Evolutionary conservation across 179 eudicot species (phyloP).

Genomic region (Amaranthus tricolor): DNA sequence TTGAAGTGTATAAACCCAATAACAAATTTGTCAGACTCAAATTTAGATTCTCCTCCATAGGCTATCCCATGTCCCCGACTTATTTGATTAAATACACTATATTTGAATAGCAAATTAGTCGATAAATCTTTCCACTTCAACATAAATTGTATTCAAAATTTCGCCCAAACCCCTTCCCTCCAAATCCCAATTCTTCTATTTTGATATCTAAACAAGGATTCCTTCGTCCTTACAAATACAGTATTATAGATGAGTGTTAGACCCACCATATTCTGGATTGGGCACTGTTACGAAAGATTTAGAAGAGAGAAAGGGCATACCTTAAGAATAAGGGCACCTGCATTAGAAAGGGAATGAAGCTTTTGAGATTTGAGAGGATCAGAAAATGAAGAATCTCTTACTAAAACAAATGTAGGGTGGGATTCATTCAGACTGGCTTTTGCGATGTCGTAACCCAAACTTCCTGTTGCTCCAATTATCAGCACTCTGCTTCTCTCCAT

Average conservation of each 20-base stretch:
- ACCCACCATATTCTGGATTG: background rate
- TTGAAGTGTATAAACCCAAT: too few species aligned
- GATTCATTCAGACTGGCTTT: slow-evolving; percentile 54
- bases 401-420: slow-evolving; percentile 72
- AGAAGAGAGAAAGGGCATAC: slow-evolving; percentile 27
- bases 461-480: slow-evolving; percentile 76
- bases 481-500: slow-evolving; percentile 59
- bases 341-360: slow-evolving; percentile 46
- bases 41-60: too few species aligned
- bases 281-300: slow-evolving; percentile 2
- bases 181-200: too few species aligned
- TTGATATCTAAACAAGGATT: too few species aligned
- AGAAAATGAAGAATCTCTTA: slow-evolving; percentile 53
- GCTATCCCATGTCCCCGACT: too few species aligned
- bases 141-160: too few species aligned
- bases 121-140: too few species aligned
- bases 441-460: slow-evolving; percentile 60
- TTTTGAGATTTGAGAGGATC: slow-evolving; percentile 48
- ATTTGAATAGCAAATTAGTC: too few species aligned
- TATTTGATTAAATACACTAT: too few species aligned
- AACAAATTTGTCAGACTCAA: too few species aligned
- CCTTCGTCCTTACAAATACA: too few species aligned
- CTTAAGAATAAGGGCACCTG: slow-evolving; percentile 54
- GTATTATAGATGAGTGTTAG: background rate
- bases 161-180: too few species aligned